Base-by-base conservation (phyloP, 805 yeast species). In the Zygoascus biomembranicola region DNA sequence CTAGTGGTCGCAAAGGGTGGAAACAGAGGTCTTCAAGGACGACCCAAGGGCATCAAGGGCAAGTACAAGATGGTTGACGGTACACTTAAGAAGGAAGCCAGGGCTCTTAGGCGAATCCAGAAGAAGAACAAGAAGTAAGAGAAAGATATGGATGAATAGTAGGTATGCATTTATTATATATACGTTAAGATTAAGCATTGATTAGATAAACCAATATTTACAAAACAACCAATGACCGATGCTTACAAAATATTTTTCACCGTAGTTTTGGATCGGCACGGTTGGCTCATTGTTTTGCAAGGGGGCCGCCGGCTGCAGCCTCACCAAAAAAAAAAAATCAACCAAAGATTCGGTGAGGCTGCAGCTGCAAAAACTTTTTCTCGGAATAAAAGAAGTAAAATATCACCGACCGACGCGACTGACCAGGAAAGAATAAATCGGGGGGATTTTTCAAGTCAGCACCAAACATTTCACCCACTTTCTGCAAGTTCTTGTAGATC, bases 1-100 rank as follows among this genome's bases (percentile, higher is more conserved):
- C 78, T 89, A 56, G 96, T 94, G 57, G 90, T 82, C 61, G 98
- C 99, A 9, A 73, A 75, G 49, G 98, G 98, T 64, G 69, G 75
- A 39, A 90, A 94, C 71, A 86, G 75, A 69, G 96, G 96, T 55
- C 73, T 90, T 51, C 76, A 87, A 61, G 99, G 99, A 53, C 85
- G 99, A 75, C 99, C 99, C 43, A 85, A 81, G 73, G 99, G 99
- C 69, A 82, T 94, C 61, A 89, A 84, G 70, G 99, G 99, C 73
- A 90, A 88, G 69, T 94, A 94, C 75, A 94, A 88, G 84, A 94
- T 94, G 99, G 98, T 94, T 62, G 99, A 94, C 72, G 98, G 98
- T 77, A 87, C 84, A 19, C 76, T 89, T 85, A 94, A 94, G 87
- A 94, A 94, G 70, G 99, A 94, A 73, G 90, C 86, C 77, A 78